Percentiles rank a stretch among this genome's conserved stretches.
phyloP scores from a whole-genome alignment of 2,329 filamentous ascomycete species.

The Trichocomaceae sp. region DNA sequence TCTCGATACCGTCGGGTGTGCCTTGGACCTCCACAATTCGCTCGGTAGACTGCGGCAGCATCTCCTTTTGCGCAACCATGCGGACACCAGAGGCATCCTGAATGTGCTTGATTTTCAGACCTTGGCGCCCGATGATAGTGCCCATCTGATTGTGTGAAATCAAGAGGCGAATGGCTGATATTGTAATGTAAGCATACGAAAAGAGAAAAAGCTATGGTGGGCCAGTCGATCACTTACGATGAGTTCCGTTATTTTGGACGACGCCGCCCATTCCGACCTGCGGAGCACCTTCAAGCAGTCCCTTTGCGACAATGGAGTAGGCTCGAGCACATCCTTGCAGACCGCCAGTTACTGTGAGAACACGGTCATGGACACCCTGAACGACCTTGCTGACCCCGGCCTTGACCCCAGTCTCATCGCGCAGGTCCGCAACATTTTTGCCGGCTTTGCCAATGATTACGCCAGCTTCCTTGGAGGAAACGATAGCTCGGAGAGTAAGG shows the following conservation, averaged over 20 bases:
- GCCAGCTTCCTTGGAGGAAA: constrained; percentile 97
- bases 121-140: constrained; percentile 94
- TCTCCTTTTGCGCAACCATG: constrained; percentile 99
- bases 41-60: constrained; percentile 98
- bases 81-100: constrained; percentile 94
- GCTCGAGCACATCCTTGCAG: constrained; percentile 85
- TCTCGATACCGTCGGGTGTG: constrained; percentile 88
- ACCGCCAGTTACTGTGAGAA: constrained; percentile 87
- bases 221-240: constrained; percentile 62
- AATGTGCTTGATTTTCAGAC: constrained; percentile 98
- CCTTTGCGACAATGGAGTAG: constrained; percentile 86
- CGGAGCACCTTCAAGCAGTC: constrained; percentile 85
- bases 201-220: neutral
- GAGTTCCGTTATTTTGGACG: constrained; percentile 79
- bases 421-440: constrained; percentile 94
- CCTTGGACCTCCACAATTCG: constrained; percentile 96
- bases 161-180: constrained; percentile 76
- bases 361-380: constrained; percentile 92
- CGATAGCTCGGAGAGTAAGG: constrained; percentile 91
- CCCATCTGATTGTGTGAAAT: constrained; percentile 99
- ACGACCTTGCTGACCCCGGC: constrained; percentile 98
- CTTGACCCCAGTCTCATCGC: constrained; percentile 96
- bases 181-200: neutral
- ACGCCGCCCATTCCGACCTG: constrained; percentile 94
- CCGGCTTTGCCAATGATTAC: constrained; percentile 98